Evolutionary conservation across 2,329 filamentous ascomycete genomes (phyloP), one percentile per base, ranked within the genome.

Genomic region (Hymenoscyphus scutula): DNA sequence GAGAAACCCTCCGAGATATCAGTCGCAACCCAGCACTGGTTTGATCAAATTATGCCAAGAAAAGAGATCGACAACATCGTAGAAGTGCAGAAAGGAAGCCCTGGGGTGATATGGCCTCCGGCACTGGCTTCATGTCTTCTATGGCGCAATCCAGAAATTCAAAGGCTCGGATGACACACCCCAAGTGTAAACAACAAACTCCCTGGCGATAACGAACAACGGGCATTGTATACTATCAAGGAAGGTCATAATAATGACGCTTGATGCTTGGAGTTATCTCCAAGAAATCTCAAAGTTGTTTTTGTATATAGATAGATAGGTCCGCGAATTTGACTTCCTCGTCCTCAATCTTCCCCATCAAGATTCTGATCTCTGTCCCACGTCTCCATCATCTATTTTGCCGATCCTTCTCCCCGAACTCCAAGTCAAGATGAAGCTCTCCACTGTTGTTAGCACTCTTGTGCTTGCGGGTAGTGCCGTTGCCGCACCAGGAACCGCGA

Each of bases 391-490:
- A 23, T 38, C 19, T 15, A 11, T 55, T 54, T 10, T 13, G 32
- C 32, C 32, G 37, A 34, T 27, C 8, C 38, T 61, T 17, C 41
- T 34, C 23, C 19, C 13, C 13, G 1, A 34, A 10, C 11, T 34
- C 38, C 27, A 19, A 59, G 27, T 56, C 74, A 80, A 67, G 55
- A 85, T 85, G 83, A 84, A 81, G 77, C 75, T 81, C 74, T 70
- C 77, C 56, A 64, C 76, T 57, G 62, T 75, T 59, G 67, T 77
- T 48, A 68, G 73, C 64, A 71, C 74, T 65, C 70, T 76, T 58
- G 67, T 81, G 53, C 74, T 79, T 62, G 77, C 78, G 59, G 75
- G 75, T 61, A 70, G 75, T 61, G 77, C 76, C 56, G 57, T 80
- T 38, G 81, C 79, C 38, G 79, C 80, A 30, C 82, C 81, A 60